Evolutionary conservation across 345 rosid genomes (phyloP), one percentile per base, ranked within the genome.

Genomic region (Physaria fendleri): DNA sequence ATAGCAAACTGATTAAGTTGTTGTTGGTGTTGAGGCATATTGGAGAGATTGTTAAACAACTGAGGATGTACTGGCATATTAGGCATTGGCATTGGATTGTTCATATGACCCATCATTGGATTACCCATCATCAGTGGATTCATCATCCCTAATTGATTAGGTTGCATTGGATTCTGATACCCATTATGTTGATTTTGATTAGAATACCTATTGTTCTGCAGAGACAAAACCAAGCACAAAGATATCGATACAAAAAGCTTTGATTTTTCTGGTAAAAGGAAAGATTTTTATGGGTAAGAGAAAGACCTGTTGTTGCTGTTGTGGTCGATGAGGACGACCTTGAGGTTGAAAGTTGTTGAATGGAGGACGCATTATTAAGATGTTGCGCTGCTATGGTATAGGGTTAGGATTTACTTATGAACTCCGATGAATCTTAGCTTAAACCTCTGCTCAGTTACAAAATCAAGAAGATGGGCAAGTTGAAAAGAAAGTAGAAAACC

Each of bases 71-170:
- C 44, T 34, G 58, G 66, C 62, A 68, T 52, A 28, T 60, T 60
- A 0, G 43, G 51, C 46, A 69, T 17, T 21, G 56, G 47, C 42
- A 49, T 41, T 3, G 35, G 50, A 50, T 59, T 59, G 43, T 64
- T 81, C 72, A 69, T 23, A 33, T 83, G 84, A 58, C 62, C 17
- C 52, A 76, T 64, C 68, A 76, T 57, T 48, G 73, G 77, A 37
- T 69, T 54, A 68, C 20, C 47, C 52, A 71, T 72, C 72, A 73
- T 38, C 27, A 74, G 83, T 29, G 77, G 75, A 55, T 66, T 77
- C 58, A 68, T 48, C 27, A 61, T 16, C 47, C 81, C 78, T 49
- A 62, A 13, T 16, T 69, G 81, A 65, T 57, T 57, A 38, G 79
- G 2, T 1, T 18, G 7, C 27, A 71, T 42, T 55, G 14, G 72